Conservation (phyloP, 2,329 filamentous ascomycete genomes). For the Trichoderma sp. region DNA sequence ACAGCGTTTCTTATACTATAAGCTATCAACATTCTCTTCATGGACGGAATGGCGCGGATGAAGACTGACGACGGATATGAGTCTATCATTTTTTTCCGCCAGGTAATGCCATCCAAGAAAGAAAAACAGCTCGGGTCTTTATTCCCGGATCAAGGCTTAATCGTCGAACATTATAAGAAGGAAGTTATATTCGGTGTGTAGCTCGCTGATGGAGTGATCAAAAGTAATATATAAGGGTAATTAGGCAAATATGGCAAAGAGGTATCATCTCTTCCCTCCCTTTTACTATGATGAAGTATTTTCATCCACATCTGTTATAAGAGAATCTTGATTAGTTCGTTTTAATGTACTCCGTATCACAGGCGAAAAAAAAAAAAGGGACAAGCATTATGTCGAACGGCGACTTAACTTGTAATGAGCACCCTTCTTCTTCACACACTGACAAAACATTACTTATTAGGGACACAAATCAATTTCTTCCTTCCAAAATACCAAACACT, state of each 20-base stretch:
- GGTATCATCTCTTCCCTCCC: neutral
- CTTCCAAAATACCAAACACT: neutral
- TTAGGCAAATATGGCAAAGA: neutral
- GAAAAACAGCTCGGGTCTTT: neutral
- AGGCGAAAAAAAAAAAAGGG: too few species aligned
- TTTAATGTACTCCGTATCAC: neutral
- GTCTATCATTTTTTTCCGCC: neutral
- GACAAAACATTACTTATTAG: neutral
- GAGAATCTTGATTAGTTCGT: neutral
- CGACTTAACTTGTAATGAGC: too few species aligned
- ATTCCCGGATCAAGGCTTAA: neutral
- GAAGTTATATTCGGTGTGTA: neutral
- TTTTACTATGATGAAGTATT: neutral
- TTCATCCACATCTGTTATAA: neutral
- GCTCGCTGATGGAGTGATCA: neutral
- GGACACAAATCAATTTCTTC: neutral
- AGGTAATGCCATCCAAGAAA: neutral
- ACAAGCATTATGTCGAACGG: too few species aligned
- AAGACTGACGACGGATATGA: neutral
- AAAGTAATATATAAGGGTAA: neutral
- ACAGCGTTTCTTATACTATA: neutral
- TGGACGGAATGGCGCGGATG: neutral
- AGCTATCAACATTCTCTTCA: neutral
- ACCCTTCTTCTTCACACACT: neutral
- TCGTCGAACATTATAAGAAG: neutral